Evolutionary conservation across 1,139 yeast species (phyloP), one percentile per base, ranked within the genome.

Genomic region (Pichia norvegensis): DNA sequence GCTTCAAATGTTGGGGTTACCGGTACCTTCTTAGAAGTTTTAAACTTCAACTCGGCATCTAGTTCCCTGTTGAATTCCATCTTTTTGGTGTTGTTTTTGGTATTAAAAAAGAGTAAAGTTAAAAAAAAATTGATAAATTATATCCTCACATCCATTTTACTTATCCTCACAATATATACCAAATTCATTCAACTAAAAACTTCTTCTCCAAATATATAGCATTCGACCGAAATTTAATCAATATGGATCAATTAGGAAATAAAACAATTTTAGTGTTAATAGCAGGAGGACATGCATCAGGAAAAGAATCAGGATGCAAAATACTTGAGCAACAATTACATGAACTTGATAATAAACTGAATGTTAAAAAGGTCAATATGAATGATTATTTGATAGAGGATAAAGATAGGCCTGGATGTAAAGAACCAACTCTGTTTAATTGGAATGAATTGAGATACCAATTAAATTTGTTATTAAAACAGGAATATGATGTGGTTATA

Each of bases 1-100:
- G 81, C 78, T 62, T 87, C 96, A 60, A 87, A 86, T 2, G 84
- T 73, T 16, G 81, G 66, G 40, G 76, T 76, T 2, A 83, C 73
- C 52, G 81, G 79, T 41, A 85, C 73, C 49, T 76, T 76, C 53
- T 77, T 78, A 9, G 86, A 73, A 4, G 81, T 73, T 51, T 75
- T 76, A 61, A 84, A 81, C 63, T 76, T 72, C 38, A 83, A 65
- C 49, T 74, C 77, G 29, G 68, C 67, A 57, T 82, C 87, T 13
- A 70, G 66, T 16, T 76, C 79, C 58, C 74, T 70, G 57, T 81
- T 78, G 55, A 81, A 79, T 13, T 72, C 74, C 76, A 72, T 72
- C n/a, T 13, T 27, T n/a, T n/a, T n/a, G n/a, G n/a, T 17, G 21
- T 40, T 21, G 3, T 21, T 36, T 29, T 4, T 20, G 14, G n/a